Evolutionary conservation across 2,329 filamentous ascomycete genomes (phyloP).

Genomic region (Talaromyces sp.): DNA sequence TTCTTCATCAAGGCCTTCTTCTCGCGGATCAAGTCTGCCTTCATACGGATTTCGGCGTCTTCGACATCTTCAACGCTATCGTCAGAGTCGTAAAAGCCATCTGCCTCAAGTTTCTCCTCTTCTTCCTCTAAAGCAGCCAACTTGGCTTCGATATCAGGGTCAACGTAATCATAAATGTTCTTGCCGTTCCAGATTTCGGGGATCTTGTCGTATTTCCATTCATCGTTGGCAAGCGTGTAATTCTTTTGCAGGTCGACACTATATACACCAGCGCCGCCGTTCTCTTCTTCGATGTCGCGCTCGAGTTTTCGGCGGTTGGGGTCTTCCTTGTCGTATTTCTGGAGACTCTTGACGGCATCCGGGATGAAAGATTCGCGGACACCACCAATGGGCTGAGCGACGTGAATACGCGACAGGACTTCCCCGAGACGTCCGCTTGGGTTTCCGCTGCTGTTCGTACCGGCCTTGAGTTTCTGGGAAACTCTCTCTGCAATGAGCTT

Average conservation of each 20-base stretch:
- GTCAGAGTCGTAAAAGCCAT: slow-evolving; percentile 91
- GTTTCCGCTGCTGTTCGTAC: slow-evolving; percentile 72
- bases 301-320: slow-evolving; percentile 77
- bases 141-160: slow-evolving; percentile 93
- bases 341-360: slow-evolving; percentile 71
- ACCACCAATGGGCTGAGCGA: slow-evolving; percentile 86
- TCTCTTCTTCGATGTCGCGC: slow-evolving; percentile 82
- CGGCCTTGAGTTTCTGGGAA: slow-evolving; percentile 87
- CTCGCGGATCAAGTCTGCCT: slow-evolving; percentile 92
- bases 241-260: slow-evolving; percentile 88
- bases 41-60: slow-evolving; percentile 80
- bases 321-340: slow-evolving; percentile 87
- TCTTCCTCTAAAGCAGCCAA: slow-evolving; percentile 89
- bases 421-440: slow-evolving; percentile 81
- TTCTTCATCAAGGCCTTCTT: slow-evolving; percentile 91
- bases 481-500: slow-evolving; percentile 88
- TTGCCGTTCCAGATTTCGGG: slow-evolving; percentile 92
- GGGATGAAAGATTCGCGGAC: slow-evolving; percentile 81
- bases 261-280: slow-evolving; percentile 93
- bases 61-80: slow-evolving; percentile 80
- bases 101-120: slow-evolving; percentile 84
- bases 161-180: slow-evolving; percentile 96
- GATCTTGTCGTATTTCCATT: slow-evolving; percentile 95
- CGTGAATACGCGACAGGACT: slow-evolving; percentile 90
- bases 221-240: slow-evolving; percentile 79